phyloP scores from a whole-genome alignment of 176 grass and related monocot species.

The Zoysia japonica region DNA sequence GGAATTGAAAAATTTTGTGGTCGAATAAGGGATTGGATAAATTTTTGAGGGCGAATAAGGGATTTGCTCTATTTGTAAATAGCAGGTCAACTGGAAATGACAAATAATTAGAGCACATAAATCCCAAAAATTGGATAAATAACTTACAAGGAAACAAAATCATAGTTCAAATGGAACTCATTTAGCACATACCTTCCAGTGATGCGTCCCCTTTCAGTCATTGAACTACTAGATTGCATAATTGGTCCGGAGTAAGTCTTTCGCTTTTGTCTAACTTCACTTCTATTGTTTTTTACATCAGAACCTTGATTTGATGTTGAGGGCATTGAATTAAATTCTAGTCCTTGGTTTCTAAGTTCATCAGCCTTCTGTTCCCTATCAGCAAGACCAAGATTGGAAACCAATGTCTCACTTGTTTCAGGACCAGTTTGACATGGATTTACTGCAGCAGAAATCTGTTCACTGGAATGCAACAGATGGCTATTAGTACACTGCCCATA shows the following conservation, averaged over 20 bases:
- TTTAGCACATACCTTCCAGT: slow-evolving; percentile 50
- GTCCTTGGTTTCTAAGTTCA: slow-evolving; percentile 32
- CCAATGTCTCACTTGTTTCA: slow-evolving; percentile 7
- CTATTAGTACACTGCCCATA: slow-evolving; percentile 35
- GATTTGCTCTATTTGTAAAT: background rate
- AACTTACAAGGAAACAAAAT: background rate
- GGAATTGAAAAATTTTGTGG: no score
- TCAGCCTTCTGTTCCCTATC: slow-evolving; percentile 45
- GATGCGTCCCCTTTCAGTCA: slow-evolving; percentile 48
- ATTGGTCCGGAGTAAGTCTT: slow-evolving; percentile 70
- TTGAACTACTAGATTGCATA: slow-evolving; percentile 49
- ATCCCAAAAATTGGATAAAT: background rate
- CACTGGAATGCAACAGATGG: slow-evolving; percentile 52
- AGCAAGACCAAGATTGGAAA: slow-evolving; percentile 28
- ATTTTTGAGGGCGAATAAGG: no score
- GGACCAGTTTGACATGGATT: slow-evolving; percentile 28
- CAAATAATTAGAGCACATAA: background rate
- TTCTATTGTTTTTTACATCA: slow-evolving; percentile 40
- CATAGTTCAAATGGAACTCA: slow-evolving; percentile 2
- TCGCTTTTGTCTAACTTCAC: slow-evolving; percentile 59
- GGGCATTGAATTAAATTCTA: slow-evolving; percentile 45
- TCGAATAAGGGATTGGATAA: no score
- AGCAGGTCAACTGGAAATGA: slow-evolving; percentile 10
- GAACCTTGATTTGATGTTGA: slow-evolving; percentile 59
- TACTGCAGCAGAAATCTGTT: slow-evolving; percentile 40